phyloP scores from a whole-genome alignment of 371 early-diverging fungal genomes.

The Mortierella sp. region DNA sequence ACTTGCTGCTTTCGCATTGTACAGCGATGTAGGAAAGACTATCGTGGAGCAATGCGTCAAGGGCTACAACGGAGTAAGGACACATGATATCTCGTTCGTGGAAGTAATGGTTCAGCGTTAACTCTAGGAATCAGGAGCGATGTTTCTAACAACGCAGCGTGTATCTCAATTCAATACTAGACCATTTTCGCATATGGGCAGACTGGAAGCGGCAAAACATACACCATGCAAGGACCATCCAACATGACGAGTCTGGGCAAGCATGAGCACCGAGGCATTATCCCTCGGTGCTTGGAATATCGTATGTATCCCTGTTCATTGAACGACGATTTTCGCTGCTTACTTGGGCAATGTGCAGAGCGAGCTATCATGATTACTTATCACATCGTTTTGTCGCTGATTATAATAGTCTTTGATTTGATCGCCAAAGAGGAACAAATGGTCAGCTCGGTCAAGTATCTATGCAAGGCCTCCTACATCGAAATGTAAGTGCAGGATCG shows the following conservation, averaged over 20 bases:
- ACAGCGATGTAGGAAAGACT: slow-evolving; percentile 67
- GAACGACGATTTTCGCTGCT: no score
- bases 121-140: background rate
- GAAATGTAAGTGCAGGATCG: slow-evolving; percentile 70
- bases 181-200: slow-evolving; percentile 93
- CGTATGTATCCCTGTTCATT: slow-evolving; percentile 21
- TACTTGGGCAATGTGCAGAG: background rate
- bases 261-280: slow-evolving; percentile 66
- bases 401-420: slow-evolving; percentile 60
- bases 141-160: background rate
- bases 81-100: background rate
- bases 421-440: slow-evolving; percentile 63
- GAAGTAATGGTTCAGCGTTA: background rate
- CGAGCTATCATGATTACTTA: background rate
- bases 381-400: no score
- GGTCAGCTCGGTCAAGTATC: slow-evolving; percentile 64
- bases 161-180: slow-evolving; percentile 7
- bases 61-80: slow-evolving; percentile 81
- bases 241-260: slow-evolving; percentile 53
- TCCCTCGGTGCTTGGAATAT: slow-evolving; percentile 73
- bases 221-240: slow-evolving; percentile 82
- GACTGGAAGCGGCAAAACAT: slow-evolving; percentile 94
- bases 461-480: slow-evolving; percentile 85
- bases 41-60: slow-evolving; percentile 82
- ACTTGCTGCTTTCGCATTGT: background rate